These are phyloP conservation scores for Moesziomyces aphidis DNA, from an alignment of 1,284 basidiomycete species.

Conservation along the genomic window DNA sequence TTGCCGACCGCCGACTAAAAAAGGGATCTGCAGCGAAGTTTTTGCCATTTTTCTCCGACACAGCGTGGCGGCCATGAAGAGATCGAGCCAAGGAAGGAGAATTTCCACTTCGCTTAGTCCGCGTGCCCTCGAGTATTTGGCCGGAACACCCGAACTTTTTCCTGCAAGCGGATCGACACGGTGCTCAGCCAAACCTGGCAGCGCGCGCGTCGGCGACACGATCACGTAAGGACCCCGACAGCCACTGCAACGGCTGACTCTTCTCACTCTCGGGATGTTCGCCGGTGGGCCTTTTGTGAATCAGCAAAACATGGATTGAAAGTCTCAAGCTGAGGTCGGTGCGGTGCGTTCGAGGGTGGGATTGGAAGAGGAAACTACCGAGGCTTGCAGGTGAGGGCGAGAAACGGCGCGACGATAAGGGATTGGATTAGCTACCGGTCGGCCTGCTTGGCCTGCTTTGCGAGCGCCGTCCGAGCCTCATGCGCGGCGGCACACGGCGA, in stretches of 20 bases:
- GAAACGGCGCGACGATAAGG: no score
- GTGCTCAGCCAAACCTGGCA: not conserved
- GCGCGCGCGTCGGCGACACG: constrained; percentile 1
- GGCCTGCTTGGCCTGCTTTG: not conserved
- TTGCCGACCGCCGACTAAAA: constrained; percentile 1
- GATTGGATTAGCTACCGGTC: no score
- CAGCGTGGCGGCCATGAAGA: constrained; percentile 19
- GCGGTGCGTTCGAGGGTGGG: no score
- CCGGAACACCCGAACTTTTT: constrained; percentile 16
- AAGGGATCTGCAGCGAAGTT: not conserved
- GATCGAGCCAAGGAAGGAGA: constrained; percentile 12
- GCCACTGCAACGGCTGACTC: not conserved
- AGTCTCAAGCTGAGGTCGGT: no score
- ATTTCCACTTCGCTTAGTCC: constrained; percentile 17
- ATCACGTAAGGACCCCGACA: constrained; percentile 26
- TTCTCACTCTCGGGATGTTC: no score
- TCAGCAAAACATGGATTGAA: no score
- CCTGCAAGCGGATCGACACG: constrained; percentile 33
- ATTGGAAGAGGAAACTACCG: no score
- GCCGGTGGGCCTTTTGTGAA: not conserved
- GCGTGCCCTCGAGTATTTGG: constrained; percentile 5
- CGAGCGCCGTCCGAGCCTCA: not conserved
- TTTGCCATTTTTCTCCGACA: constrained; percentile 18
- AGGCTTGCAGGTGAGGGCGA: no score
- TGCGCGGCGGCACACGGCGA: not conserved